Evolutionary conservation across 1,284 basidiomycete genomes (phyloP), one percentile per base, ranked within the genome.

Genomic region (Ganoderma resinaceum): DNA sequence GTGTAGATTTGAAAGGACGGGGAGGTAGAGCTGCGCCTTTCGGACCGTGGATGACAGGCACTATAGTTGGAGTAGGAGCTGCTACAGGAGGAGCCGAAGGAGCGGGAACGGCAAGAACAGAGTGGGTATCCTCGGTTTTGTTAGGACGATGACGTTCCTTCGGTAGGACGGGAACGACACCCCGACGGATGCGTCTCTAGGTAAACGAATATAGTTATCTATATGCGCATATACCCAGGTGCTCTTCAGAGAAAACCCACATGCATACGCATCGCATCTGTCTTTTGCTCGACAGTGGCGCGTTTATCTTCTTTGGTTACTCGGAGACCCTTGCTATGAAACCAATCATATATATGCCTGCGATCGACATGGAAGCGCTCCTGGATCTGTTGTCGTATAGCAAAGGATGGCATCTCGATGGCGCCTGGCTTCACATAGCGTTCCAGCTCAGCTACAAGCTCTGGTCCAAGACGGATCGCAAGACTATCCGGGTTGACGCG

Each of bases 311-410:
- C 89, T 72, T 90, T 89, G 18, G 89, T 86, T 42, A 91, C 90
- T 38, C 90, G 85, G 61, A 92, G 78, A 43, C 91, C 91, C 84
- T 79, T 77, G 73, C 77, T 79, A 76, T 92, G 91, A 78, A 91
- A 92, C 77, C 91, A 92, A 76, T 92, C 91, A 75, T 92, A 92
- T 72, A 92, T 87, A 71, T 91, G 91, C 71, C 91, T 82, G 71
- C 91, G 82, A 76, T 92, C 91, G 66, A 91, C 88, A 68, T 82
- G 83, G 76, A 89, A 91, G 62, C 87, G 85, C 74, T 87, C 84
- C 77, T 92, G 91, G 38, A 92, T 85, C 70, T 85, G 86, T 72
- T 90, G 90, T 66, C 91, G 85, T 62, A 88, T 81, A n/a, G 86
- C 82, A 74, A 91, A 92, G 14, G 86, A 85, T 16, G 91, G 91